Evolutionary conservation across 345 rosid genomes (phyloP), one percentile per base, ranked within the genome.

Genomic region (Eucalyptus curtisii): DNA sequence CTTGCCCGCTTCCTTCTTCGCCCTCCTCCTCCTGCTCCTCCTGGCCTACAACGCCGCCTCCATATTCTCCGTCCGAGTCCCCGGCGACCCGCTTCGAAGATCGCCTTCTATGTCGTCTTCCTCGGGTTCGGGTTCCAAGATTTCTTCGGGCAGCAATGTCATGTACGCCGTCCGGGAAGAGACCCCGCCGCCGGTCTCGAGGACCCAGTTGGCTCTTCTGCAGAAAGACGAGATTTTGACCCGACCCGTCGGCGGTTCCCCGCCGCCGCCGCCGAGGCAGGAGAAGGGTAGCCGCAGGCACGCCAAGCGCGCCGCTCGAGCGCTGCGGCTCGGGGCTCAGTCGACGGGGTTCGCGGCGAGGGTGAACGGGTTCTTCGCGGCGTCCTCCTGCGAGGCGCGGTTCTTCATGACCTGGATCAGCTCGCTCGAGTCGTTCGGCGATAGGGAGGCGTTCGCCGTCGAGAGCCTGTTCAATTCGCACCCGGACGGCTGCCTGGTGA

Each of bases 351-450:
- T 97, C 87, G 89, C 95, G 10, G 53, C 90, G 15, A 89, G 87
- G 90, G 87, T 97, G 52, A 92, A 89, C 84, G 89, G 82, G 5
- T 96, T 96, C 90, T 92, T 96, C 24, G 90, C 90, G 30, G 89
- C 89, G 57, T 52, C 57, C 57, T 52, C 57, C 5, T 98, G 99
- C 80, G 92, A 94, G 92, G 90, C 92, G 59, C 90, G 92, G 86
- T 94, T 98, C 92, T 98, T 98, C 93, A 96, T 98, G 98, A 98
- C 99, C 7, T 96, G 99, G 99, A 98, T 97, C 90, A 95, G 98
- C 50, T 92, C 97, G 16, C 76, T 93, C 1, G 93, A 93, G 37
- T 93, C 96, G 52, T 95, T 96, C 86, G 94, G 97, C 86, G 93
- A 92, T 9, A 86, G 98, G 87, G 99, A 97, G 57, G 33, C 89